phyloP scores from a whole-genome alignment of 2,329 filamentous ascomycete species.

The Aureobasidium sp. region DNA sequence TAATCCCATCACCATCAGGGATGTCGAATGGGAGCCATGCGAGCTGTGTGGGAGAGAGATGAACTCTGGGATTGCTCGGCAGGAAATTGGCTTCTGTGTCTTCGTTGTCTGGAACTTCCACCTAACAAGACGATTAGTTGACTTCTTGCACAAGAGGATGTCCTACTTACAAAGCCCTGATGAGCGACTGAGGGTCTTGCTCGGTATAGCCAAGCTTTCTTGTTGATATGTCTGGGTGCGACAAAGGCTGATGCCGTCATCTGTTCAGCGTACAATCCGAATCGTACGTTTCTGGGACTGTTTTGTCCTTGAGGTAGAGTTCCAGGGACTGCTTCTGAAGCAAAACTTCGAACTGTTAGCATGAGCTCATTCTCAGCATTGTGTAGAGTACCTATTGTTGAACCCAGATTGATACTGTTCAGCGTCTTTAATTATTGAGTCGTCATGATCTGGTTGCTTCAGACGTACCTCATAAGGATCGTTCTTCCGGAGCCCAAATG shows the following conservation, averaged over 20 bases:
- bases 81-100: not conserved
- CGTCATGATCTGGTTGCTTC: not conserved
- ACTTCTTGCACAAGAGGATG: conserved; percentile 25
- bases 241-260: conserved; percentile 38
- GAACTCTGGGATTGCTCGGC: not conserved
- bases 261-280: conserved; percentile 37
- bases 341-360: conserved; percentile 21
- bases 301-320: conserved; percentile 35
- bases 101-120: not conserved
- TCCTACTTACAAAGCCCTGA: conserved; percentile 24
- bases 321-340: conserved; percentile 34
- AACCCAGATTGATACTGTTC: not conserved
- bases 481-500: not conserved
- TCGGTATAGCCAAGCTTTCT: conserved; percentile 37
- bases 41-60: not conserved
- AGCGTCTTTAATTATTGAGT: not conserved
- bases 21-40: not conserved
- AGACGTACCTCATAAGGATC: not conserved
- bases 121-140: not conserved
- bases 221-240: conserved; percentile 33
- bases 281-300: conserved; percentile 33
- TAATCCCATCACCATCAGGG: not conserved
- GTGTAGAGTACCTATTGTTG: not conserved
- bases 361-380: not conserved
- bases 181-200: conserved; percentile 36